These are phyloP conservation scores for Tillandsia leiboldiana DNA, from an alignment of 176 grass and related monocot genomes.

Conservation along the genomic window DNA sequence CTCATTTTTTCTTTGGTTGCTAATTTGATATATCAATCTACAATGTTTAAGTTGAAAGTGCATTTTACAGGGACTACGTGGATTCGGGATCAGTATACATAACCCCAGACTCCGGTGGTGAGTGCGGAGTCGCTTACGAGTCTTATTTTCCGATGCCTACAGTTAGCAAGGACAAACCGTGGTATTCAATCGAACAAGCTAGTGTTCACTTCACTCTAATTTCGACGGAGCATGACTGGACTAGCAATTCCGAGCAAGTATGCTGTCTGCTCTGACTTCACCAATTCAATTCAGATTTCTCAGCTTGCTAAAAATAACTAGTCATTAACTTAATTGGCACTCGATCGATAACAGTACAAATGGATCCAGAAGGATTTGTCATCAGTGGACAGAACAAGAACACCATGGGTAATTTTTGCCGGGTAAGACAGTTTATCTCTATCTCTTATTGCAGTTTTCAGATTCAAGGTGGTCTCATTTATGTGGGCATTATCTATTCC, in stretches of 20 bases:
- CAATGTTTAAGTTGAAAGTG: not conserved
- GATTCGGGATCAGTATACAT: conserved; percentile 44
- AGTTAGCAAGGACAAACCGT: conserved; percentile 50
- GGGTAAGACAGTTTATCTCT: conserved; percentile 40
- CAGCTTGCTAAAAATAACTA: not conserved
- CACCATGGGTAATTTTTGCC: conserved; percentile 69
- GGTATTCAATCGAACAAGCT: conserved; percentile 86
- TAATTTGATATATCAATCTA: conserved; percentile 1
- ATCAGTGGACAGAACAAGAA: conserved; percentile 54
- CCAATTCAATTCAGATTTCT: not conserved
- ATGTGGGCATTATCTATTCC: not conserved
- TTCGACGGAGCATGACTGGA: conserved; percentile 70
- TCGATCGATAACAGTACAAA: conserved; percentile 24
- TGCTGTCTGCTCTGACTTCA: not conserved
- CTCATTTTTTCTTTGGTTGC: not conserved
- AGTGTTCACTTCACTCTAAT: conserved; percentile 64
- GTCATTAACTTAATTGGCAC: not conserved
- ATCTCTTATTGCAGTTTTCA: conserved; percentile 3
- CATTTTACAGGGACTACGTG: conserved; percentile 51
- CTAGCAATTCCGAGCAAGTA: conserved; percentile 55
- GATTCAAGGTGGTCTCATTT: not conserved
- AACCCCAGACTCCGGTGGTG: conserved; percentile 66
- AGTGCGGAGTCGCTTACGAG: conserved; percentile 82
- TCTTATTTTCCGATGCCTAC: conserved; percentile 74
- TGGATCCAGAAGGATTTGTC: conserved; percentile 59